Conservation (phyloP, 257 asterid genomes). For the Leonotis leonurus region DNA sequence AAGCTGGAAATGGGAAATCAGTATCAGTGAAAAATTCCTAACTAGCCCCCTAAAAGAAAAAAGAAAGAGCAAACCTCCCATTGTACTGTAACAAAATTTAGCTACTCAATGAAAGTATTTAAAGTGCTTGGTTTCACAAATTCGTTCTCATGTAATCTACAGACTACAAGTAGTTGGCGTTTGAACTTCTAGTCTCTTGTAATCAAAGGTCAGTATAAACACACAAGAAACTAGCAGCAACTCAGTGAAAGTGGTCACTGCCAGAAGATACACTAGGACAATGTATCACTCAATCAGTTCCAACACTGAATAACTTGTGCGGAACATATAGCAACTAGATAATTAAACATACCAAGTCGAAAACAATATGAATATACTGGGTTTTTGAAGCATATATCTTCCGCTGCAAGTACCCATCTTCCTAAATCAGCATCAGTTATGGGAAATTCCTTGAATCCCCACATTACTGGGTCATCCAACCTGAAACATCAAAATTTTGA, state of each 20-base stretch:
- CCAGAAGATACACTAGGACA: neutral
- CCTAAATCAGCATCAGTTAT: slow-evolving; percentile 50
- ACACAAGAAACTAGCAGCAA: neutral
- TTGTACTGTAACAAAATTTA: neutral
- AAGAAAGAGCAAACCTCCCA: neutral
- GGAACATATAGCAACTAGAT: slow-evolving; percentile 5
- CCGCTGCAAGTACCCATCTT: slow-evolving; percentile 96
- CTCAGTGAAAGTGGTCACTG: neutral
- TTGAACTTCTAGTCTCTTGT: neutral
- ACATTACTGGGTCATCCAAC: slow-evolving; percentile 92
- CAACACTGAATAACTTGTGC: neutral
- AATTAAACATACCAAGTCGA: slow-evolving; percentile 64
- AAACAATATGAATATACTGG: slow-evolving; percentile 65
- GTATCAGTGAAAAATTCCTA: neutral
- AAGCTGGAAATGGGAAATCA: slow-evolving; percentile 1
- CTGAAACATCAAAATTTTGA: slow-evolving; percentile 33
- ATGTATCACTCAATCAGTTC: neutral
- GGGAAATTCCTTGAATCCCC: slow-evolving; percentile 88
- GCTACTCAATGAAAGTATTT: slow-evolving; percentile 6
- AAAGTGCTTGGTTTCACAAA: neutral
- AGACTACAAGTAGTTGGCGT: neutral
- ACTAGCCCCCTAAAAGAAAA: neutral
- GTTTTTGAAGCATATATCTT: slow-evolving; percentile 91
- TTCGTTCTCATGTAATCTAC: neutral
- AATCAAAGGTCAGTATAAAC: neutral